Percentiles rank a stretch among this genome's conserved stretches.
phyloP scores from a whole-genome alignment of 176 grass and related monocot species.

The Oryza glaberrima region DNA sequence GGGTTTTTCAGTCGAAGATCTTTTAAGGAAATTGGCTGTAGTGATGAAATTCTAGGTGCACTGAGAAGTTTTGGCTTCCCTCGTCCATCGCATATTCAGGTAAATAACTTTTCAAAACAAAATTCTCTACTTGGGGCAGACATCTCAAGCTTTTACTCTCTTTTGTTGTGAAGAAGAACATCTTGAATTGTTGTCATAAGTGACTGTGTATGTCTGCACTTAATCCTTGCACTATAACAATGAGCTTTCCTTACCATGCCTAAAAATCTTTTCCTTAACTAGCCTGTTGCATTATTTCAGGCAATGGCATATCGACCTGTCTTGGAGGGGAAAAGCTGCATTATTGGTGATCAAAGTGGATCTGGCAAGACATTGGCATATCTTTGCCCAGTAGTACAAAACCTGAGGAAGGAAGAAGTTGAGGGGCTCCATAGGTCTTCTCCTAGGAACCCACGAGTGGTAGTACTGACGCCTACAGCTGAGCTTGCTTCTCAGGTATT shows the following conservation, averaged over 20 bases:
- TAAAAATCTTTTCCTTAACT: not conserved
- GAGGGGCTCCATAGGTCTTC: slow-evolving; percentile 59
- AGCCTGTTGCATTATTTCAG: slow-evolving; percentile 36
- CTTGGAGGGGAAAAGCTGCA: slow-evolving; percentile 82
- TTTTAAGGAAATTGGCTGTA: slow-evolving; percentile 78
- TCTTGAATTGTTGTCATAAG: not conserved
- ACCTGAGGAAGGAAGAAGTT: slow-evolving; percentile 75
- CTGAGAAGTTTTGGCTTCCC: slow-evolving; percentile 63
- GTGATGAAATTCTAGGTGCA: slow-evolving; percentile 55
- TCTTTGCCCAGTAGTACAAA: slow-evolving; percentile 80
- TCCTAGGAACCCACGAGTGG: slow-evolving; percentile 68
- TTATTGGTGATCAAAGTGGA: slow-evolving; percentile 95
- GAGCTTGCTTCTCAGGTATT: slow-evolving; percentile 90
- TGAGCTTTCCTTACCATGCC: not conserved
- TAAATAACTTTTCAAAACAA: slow-evolving; percentile 33
- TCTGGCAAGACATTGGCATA: slow-evolving; percentile 94
- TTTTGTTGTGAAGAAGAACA: not conserved
- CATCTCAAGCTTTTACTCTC: not conserved
- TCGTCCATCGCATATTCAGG: slow-evolving; percentile 93
- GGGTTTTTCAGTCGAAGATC: slow-evolving; percentile 84
- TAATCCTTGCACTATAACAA: not conserved
- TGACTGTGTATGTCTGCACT: not conserved
- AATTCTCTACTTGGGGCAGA: not conserved
- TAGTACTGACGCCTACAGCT: slow-evolving; percentile 85
- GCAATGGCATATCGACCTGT: slow-evolving; percentile 77